Evolutionary conservation across 495 filamentous ascomycete species (phyloP), one percentile per base, ranked within the genome.

Genomic region (Xylaria flabelliformis): DNA sequence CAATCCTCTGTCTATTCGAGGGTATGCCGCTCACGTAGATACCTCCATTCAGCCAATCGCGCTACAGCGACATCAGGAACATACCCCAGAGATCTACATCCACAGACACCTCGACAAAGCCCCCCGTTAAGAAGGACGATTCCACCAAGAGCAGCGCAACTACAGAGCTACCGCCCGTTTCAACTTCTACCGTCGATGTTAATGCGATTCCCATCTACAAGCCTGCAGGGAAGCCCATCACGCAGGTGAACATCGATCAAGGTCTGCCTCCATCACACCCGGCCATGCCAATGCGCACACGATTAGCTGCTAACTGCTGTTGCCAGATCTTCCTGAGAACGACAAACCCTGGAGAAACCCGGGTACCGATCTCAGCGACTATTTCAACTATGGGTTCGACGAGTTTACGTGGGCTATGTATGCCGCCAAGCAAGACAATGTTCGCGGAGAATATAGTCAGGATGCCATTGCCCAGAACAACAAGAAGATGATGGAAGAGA

Each of bases 301-400:
- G 13, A 13, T 24, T 29, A 29, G 34, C 21, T 69, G 61, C 75
- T 82, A 51, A 79, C 72, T 4, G 17, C n/a, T 7, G 42, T 21
- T 42, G 1, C 32, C 8, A 85, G 94, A 97, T 80, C 90, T 97
- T 46, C 87, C 91, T 9, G 90, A 92, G 51, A 90, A 93, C 74
- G 92, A 94, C 75, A 98, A 97, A 82, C 96, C 95, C 42, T 99
- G 96, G 96, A 90, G 96, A 36, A 91, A 94, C 71, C 96, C 96
- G 10, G 96, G 96, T n/a, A 92, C 95, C 56, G 96, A 98, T 80
- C 88, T 97, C 53, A 94, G 91, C 34, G 96, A 99, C 80, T 99
- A 96, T 81, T 99, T 99, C 88, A 99, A 99, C 83, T 99, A 98
- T 84, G 97, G 97, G 46, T 99, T 99, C 73, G 96, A 99, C 83